Base-by-base conservation (phyloP, 2,329 filamentous ascomycete genomes). In the Aureobasidium musti region DNA sequence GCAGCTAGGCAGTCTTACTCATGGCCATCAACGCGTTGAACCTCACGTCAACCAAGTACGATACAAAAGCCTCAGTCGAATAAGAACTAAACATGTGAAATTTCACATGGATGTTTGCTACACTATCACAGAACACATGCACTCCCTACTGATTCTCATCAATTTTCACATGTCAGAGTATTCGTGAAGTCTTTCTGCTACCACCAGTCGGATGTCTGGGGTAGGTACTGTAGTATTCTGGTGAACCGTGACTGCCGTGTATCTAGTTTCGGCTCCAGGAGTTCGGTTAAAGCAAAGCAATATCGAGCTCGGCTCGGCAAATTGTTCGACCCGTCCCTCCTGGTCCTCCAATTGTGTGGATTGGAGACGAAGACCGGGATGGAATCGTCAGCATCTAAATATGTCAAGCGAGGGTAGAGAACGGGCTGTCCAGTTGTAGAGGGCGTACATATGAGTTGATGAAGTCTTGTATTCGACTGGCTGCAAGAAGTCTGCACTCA, bases 231-330 rank as follows among this genome's bases (percentile, higher is more conserved):
- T 6, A 21, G 14, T 57, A n/a, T 28, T 17, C 23, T 45, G 17
- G 41, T 11, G 3, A 45, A n/a, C n/a, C 39, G 26, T 41, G 10
- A 35, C 35, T 28, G 53, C 54, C 37, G 54, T 30, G 35, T 5
- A 23, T 59, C 26, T 23, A 17, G 14, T 30, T n/a, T 39, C 59
- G 59, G 59, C 33, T 52, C 59, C 59, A 52, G 33, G 35, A 28
- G 45, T 63, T 39, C 59, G 59, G 59, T 63, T 52, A 47, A n/a
- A n/a, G n/a, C n/a, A n/a, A 21, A 52, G 59, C 33, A 63, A 50
- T 63, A 39, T 28, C 17, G n/a, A 52, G 45, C 33, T 28, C 59
- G 45, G 30, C 59, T 63, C 59, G 59, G 59, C 33, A 52, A 52
- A 28, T 30, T 52, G 3, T 11, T 50, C 17, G 17, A n/a, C 26